Base-by-base conservation (phyloP, 2,329 filamentous ascomycete species). In the Drechslera avenae region DNA sequence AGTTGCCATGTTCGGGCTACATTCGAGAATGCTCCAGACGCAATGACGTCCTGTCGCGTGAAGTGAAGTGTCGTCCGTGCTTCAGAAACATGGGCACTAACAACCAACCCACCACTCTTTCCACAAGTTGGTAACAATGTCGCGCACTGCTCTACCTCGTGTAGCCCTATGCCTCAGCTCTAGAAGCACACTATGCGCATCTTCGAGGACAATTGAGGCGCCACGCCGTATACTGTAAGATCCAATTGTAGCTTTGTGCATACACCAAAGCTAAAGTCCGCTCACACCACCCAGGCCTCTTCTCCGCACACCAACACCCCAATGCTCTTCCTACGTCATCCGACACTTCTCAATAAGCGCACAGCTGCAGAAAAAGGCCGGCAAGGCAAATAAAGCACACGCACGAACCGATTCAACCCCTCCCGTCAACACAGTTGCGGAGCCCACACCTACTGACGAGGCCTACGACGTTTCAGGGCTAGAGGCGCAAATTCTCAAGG, bases 391-490 rank as follows among this genome's bases (percentile, higher is more conserved):
- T 44, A 72, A 74, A 26, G 69, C 63, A 10, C 59, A 71, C 47
- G 67, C 70, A 13, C 68, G 66, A 50, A 62, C 68, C 39, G 71
- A 74, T 23, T 69, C 68, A 12, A 59, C 66, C n/a, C 67, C 73
- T 1, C 65, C 68, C 2, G 60, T 67, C 26, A 52, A 35, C 43
- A 58, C 66, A 41, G 44, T 62, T 8, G 56, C 58, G 1, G 51
- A 51, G 5, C 34, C 57, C 14, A 79, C 73, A 1, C 53, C 72
- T 8, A 71, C 69, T 12, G 78, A 79, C 48, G 83, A 88, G 63
- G 82, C 85, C 1, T 83, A 79, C 64, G 84, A 89, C 70, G 82
- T 88, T 60, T 78, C 81, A 4, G 71, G 74, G 8, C 75, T 89
- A 3, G 78, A 87, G 55, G 63, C 75, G 0, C 79, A 81, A 8